Conservation (phyloP, 108 stramenopile genomes). For the Pelagomonas calceolata region DNA sequence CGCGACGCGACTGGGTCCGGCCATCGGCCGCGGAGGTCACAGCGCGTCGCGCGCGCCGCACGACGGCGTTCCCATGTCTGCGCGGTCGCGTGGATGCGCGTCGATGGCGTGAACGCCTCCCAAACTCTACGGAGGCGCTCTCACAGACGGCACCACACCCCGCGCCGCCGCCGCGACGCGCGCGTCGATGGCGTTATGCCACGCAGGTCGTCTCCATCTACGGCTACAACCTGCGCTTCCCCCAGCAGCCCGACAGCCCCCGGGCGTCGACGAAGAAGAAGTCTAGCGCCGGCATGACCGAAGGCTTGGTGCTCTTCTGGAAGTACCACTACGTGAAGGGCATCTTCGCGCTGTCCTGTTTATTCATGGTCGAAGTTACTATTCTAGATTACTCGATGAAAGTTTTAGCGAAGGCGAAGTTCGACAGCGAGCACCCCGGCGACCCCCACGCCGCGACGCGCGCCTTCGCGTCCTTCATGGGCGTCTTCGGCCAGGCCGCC, state of each 20-base stretch:
- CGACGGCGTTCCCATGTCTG: too few relatives aligned
- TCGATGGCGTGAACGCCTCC: too few relatives aligned
- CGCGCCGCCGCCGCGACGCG: too few relatives aligned
- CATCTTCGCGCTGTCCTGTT: slow-evolving; percentile 87
- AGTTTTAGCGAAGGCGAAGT: slow-evolving; percentile 74
- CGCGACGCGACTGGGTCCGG: too few relatives aligned
- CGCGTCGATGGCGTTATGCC: too few relatives aligned
- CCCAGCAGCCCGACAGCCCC: slow-evolving; percentile 36
- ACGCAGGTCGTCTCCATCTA: slow-evolving; percentile 86
- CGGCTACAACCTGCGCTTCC: slow-evolving; percentile 65
- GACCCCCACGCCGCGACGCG: slow-evolving; percentile 5
- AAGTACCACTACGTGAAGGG: slow-evolving; percentile 91
- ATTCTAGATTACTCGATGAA: slow-evolving; percentile 96
- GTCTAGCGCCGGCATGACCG: slow-evolving; percentile 71
- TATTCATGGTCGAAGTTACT: slow-evolving; percentile 97
- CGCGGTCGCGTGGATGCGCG: too few relatives aligned
- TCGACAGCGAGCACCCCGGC: slow-evolving; percentile 70
- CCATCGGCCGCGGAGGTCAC: too few relatives aligned
- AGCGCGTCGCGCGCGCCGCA: too few relatives aligned
- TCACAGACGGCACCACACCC: too few relatives aligned
- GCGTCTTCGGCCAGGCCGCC: slow-evolving; percentile 87
- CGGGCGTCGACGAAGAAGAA: slow-evolving; percentile 26
- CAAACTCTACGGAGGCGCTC: too few relatives aligned
- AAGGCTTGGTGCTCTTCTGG: slow-evolving; percentile 77
- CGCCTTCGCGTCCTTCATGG: slow-evolving; percentile 81